These are phyloP conservation scores for Fusarium ramigenum DNA, from an alignment of 2,329 filamentous ascomycete genomes.

Conservation along the genomic window DNA sequence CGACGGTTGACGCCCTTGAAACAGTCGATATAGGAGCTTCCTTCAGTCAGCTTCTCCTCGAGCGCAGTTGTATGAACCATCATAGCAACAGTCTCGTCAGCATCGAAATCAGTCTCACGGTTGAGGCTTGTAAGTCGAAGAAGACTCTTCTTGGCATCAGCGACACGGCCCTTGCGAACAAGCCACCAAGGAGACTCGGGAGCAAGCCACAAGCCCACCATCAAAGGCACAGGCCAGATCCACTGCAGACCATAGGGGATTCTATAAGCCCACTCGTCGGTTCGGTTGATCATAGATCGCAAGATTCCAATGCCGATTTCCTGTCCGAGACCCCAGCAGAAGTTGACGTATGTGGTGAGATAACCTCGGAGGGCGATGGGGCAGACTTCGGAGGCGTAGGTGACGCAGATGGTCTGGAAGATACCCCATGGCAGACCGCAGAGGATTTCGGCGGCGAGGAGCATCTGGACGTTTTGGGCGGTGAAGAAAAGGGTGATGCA, in stretches of 20 bases:
- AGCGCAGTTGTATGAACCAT: slow-evolving; percentile 89
- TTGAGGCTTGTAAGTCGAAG: slow-evolving; percentile 71
- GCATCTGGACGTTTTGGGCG: slow-evolving; percentile 35
- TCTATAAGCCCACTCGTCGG: slow-evolving; percentile 74
- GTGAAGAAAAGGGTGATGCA: slow-evolving; percentile 39
- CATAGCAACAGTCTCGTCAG: slow-evolving; percentile 88
- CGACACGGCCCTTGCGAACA: slow-evolving; percentile 70
- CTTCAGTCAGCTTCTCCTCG: slow-evolving; percentile 77
- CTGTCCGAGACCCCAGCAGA: slow-evolving; percentile 80
- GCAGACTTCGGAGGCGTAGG: slow-evolving; percentile 70
- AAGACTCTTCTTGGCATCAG: slow-evolving; percentile 73
- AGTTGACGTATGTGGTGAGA: slow-evolving; percentile 78
- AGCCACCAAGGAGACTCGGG: slow-evolving; percentile 81
- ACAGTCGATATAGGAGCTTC: slow-evolving; percentile 82
- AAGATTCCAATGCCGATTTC: slow-evolving; percentile 79
- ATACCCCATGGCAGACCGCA: slow-evolving; percentile 38
- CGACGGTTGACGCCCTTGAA: slow-evolving; percentile 82
- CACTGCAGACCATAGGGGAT: slow-evolving; percentile 79
- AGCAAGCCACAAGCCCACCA: slow-evolving; percentile 72
- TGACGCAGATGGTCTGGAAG: slow-evolving; percentile 39
- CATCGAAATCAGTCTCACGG: slow-evolving; percentile 76
- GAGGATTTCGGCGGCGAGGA: slow-evolving; percentile 35
- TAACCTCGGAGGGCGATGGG: slow-evolving; percentile 77
- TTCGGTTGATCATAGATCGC: slow-evolving; percentile 69
- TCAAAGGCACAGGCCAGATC: slow-evolving; percentile 78